Conservation (phyloP, 2,329 filamentous ascomycete species). For the Aspergillus phoenicis region DNA sequence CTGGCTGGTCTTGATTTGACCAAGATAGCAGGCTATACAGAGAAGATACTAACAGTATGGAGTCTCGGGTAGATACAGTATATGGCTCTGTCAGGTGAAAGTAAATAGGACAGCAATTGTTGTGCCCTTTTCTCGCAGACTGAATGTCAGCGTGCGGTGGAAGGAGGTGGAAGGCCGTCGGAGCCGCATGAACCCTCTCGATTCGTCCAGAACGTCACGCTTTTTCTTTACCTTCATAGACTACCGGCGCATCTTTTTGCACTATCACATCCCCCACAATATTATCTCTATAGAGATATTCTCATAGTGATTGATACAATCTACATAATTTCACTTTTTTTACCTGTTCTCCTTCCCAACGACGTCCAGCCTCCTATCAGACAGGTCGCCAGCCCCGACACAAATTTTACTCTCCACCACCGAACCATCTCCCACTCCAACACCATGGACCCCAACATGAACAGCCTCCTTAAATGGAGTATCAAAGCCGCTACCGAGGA, state of each 20-base stretch:
- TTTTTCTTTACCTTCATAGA: conserved; percentile 10
- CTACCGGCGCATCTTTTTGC: neutral
- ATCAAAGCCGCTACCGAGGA: conserved; percentile 61
- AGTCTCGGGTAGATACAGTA: neutral
- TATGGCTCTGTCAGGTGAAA: neutral
- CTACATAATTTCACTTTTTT: neutral
- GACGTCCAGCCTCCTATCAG: neutral
- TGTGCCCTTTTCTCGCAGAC: neutral
- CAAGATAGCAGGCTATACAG: neutral
- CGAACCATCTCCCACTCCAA: conserved; percentile 13
- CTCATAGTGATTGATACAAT: neutral
- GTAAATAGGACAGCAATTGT: neutral
- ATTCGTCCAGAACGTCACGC: conserved; percentile 20
- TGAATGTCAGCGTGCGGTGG: conserved; percentile 14
- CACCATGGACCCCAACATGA: conserved; percentile 66
- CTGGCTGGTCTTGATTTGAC: neutral
- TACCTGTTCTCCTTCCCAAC: neutral
- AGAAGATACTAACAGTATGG: neutral
- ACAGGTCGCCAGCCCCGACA: neutral
- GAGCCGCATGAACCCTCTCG: conserved; percentile 30
- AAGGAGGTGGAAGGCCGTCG: conserved; percentile 30
- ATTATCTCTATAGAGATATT: neutral
- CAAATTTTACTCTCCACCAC: conserved; percentile 11
- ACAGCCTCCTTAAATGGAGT: conserved; percentile 79
- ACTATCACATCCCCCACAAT: conserved; percentile 1